Conservation (phyloP, 306 rosid genomes). For the Ochetophila trinervis region DNA sequence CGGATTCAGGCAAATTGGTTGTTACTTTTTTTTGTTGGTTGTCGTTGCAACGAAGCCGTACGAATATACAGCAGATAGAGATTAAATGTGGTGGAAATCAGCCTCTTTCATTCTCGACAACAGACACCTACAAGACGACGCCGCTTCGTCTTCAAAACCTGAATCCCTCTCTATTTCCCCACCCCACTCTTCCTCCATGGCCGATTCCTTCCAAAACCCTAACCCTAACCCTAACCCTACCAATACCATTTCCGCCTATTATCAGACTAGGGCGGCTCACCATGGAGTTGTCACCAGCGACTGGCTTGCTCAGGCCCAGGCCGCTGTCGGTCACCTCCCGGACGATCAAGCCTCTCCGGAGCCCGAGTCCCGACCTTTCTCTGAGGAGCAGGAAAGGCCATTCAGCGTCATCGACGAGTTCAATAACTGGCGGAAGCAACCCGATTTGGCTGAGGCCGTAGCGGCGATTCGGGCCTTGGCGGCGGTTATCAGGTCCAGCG, state of each 20-base stretch:
- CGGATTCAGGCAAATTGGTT: too few species aligned
- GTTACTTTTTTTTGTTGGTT: too few species aligned
- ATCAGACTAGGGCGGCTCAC: conserved; percentile 69
- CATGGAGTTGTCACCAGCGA: conserved; percentile 76
- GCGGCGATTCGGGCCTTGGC: conserved; percentile 96
- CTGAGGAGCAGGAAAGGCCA: conserved; percentile 34
- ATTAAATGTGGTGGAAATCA: conserved; percentile 71
- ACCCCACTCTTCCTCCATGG: conserved; percentile 30
- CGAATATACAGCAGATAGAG: neutral
- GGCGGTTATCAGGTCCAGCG: conserved; percentile 64
- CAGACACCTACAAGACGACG: conserved; percentile 28
- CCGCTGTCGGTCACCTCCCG: conserved; percentile 48
- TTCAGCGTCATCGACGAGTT: conserved; percentile 85
- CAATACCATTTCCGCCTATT: conserved; percentile 58
- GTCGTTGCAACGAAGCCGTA: too few species aligned
- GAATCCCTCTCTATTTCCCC: conserved; percentile 34
- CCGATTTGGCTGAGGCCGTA: conserved; percentile 94
- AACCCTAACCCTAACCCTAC: conserved; percentile 22
- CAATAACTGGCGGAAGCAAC: conserved; percentile 82
- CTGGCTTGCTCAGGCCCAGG: conserved; percentile 91
- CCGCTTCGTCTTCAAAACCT: conserved; percentile 24
- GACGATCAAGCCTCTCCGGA: conserved; percentile 21
- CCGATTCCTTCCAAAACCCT: conserved; percentile 43
- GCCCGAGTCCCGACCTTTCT: neutral
- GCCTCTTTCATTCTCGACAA: conserved; percentile 72